Conservation (phyloP, 1,284 basidiomycete genomes). For the Volvariella volvacea region DNA sequence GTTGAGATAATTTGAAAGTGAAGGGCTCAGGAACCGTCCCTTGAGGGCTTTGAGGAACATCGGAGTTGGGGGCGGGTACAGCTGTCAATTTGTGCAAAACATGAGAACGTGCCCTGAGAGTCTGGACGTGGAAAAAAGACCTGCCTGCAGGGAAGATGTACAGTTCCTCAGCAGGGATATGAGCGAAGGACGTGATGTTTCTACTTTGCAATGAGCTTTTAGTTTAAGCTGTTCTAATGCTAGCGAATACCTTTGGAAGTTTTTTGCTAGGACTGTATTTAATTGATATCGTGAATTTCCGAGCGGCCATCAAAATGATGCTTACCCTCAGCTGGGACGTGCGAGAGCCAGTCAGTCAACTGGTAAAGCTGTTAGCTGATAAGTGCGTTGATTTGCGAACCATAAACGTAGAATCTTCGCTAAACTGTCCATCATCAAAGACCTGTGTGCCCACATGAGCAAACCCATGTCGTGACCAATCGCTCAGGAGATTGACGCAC, state of each 20-base stretch:
- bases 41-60: slow-evolving; percentile 38
- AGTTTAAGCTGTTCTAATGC: not conserved
- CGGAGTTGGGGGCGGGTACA: slow-evolving; percentile 22
- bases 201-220: slow-evolving; percentile 12
- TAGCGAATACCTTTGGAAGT: slow-evolving; percentile 51
- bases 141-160: slow-evolving; percentile 66
- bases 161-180: slow-evolving; percentile 51
- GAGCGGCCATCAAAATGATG: not conserved
- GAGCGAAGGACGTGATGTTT: slow-evolving; percentile 44
- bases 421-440: slow-evolving; percentile 62
- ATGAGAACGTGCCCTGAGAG: no score
- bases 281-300: slow-evolving; percentile 4
- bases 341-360: slow-evolving; percentile 62
- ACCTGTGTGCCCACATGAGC: slow-evolving; percentile 32
- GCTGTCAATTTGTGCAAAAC: slow-evolving; percentile 25
- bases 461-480: not conserved
- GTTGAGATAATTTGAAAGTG: slow-evolving; percentile 47
- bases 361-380: slow-evolving; percentile 15
- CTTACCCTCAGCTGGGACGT: slow-evolving; percentile 44
- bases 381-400: slow-evolving; percentile 21
- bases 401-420: slow-evolving; percentile 64
- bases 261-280: slow-evolving; percentile 58
- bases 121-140: no score
- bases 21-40: slow-evolving; percentile 47
- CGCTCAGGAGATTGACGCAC: slow-evolving; percentile 28